Percentiles rank a stretch among this genome's conserved stretches.
Evolutionary conservation across 352 stramenopile species (phyloP).

Genomic region (Phytophthora pinifolia): DNA sequence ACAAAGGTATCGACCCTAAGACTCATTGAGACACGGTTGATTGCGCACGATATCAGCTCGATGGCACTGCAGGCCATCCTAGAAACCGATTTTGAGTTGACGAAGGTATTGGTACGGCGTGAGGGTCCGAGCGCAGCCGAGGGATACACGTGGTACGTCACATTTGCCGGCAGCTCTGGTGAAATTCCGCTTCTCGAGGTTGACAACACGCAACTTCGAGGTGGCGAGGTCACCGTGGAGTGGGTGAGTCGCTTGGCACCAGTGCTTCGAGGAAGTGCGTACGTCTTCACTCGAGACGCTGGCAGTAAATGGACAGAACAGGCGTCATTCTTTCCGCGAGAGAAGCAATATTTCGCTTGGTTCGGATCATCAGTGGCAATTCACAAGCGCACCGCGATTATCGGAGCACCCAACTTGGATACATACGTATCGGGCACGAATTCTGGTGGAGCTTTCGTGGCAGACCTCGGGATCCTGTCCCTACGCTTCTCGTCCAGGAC

Average conservation of each 20-base stretch:
- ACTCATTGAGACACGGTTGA: slow-evolving; percentile 43
- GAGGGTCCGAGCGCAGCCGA: slow-evolving; percentile 43
- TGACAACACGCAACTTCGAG: slow-evolving; percentile 38
- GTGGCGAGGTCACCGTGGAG: slow-evolving; percentile 29
- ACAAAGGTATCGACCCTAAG: slow-evolving; percentile 18
- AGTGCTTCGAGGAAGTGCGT: slow-evolving; percentile 62
- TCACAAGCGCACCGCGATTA: slow-evolving; percentile 78
- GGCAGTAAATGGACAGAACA: slow-evolving; percentile 87
- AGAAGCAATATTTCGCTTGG: slow-evolving; percentile 90
- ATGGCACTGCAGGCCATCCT: slow-evolving; percentile 50
- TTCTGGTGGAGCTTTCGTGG: slow-evolving; percentile 91
- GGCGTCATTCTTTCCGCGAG: slow-evolving; percentile 88
- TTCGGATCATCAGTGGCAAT: slow-evolving; percentile 88
- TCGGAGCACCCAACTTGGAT: slow-evolving; percentile 93
- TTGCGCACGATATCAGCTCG: slow-evolving; percentile 54
- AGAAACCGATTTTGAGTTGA: slow-evolving; percentile 67
- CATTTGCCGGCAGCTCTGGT: slow-evolving; percentile 57
- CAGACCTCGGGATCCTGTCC: slow-evolving; percentile 90
- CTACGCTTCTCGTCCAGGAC: slow-evolving; percentile 66
- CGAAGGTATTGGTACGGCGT: slow-evolving; percentile 70
- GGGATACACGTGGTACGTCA: slow-evolving; percentile 86
- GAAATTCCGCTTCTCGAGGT: slow-evolving; percentile 63
- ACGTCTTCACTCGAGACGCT: slow-evolving; percentile 61
- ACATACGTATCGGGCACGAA: slow-evolving; percentile 89
- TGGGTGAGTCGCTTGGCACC: slow-evolving; percentile 57